Evolutionary conservation across 257 asterid genomes (phyloP), one percentile per base, ranked within the genome.

Genomic region (Gynochthodes officinalis): DNA sequence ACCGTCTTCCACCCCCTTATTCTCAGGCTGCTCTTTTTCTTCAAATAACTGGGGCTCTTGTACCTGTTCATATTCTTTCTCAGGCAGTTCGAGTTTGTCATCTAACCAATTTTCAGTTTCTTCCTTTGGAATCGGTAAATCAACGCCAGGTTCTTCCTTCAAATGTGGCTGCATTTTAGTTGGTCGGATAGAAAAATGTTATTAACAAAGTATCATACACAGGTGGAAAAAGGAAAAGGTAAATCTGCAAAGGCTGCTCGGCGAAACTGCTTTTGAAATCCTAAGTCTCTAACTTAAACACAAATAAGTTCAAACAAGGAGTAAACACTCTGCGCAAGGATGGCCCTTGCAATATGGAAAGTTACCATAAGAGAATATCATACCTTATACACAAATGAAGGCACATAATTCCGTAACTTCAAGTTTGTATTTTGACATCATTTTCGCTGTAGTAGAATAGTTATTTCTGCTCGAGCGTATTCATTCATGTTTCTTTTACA

Each of bases 141-240:
- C 66, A 10, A 77, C 65, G 53, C 10, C 82, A 32, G 18, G 27
- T 46, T 77, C 82, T 32, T 81, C 85, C 50, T 80, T 66, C 50
- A 61, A 40, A 72, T 19, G 57, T 62, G 62, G 67, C 90, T 85
- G 87, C 73, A 71, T 53, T 76, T 70, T 40, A n/a, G 19, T 68
- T 42, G 57, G 52, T 75, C n/a, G 13, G 39, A 64, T 12, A 10
- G 32, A 52, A 23, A 43, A 49, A 50, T 49, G 77, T 64, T 28
- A 53, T 15, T 53, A 42, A 30, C 48, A 16, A 33, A n/a, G 32
- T 25, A 10, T 55, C 57, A 62, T 48, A 50, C 25, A 12, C 23
- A 11, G 16, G 21, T 21, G 19, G 21, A 50, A 42, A 7, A 13
- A 11, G 5, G 16, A 1, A 61, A 58, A 48, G 13, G 18, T 16